Percentiles rank a stretch among this genome's conserved stretches.
Conservation (phyloP, 495 filamentous ascomycete genomes). For the Penicilliopsis zonata region DNA sequence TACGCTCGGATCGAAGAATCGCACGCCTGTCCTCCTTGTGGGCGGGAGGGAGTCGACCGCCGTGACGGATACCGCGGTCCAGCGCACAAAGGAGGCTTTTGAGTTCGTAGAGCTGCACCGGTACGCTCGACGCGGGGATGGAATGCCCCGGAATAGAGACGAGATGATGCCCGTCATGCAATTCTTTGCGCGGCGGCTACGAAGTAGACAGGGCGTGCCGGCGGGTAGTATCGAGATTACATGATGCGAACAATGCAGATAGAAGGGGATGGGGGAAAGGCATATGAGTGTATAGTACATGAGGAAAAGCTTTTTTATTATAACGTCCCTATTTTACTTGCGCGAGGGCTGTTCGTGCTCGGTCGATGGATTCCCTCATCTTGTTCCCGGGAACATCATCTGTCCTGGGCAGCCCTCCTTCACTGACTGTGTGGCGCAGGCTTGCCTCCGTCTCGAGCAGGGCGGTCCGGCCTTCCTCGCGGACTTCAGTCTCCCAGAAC, state of each 20-base stretch:
- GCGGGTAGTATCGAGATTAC: conserved; percentile 46
- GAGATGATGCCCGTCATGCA: conserved; percentile 91
- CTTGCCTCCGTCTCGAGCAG: conserved; percentile 57
- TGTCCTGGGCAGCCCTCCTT: conserved; percentile 17
- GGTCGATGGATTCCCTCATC: conserved; percentile 38
- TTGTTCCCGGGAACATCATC: conserved; percentile 26
- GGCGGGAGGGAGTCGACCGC: conserved; percentile 49
- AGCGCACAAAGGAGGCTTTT: conserved; percentile 54
- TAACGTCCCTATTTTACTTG: conserved; percentile 14
- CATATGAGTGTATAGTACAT: conserved; percentile 12
- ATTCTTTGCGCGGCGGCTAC: conserved; percentile 72
- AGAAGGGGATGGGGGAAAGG: conserved; percentile 4
- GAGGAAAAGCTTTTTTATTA: too few species aligned
- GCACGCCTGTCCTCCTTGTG: conserved; percentile 62
- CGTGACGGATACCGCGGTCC: conserved; percentile 52
- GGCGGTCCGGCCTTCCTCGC: conserved; percentile 67
- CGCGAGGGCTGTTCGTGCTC: conserved; percentile 43
- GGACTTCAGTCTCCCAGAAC: conserved; percentile 65
- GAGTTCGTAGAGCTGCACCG: conserved; percentile 57
- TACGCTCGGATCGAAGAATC: conserved; percentile 35
- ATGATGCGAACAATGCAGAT: conserved; percentile 5
- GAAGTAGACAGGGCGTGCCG: conserved; percentile 50
- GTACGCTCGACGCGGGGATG: conserved; percentile 66
- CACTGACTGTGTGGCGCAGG: conserved; percentile 43
- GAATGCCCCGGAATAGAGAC: conserved; percentile 70